Conservation (phyloP, 306 rosid species). For the Cucumis sativus region DNA sequence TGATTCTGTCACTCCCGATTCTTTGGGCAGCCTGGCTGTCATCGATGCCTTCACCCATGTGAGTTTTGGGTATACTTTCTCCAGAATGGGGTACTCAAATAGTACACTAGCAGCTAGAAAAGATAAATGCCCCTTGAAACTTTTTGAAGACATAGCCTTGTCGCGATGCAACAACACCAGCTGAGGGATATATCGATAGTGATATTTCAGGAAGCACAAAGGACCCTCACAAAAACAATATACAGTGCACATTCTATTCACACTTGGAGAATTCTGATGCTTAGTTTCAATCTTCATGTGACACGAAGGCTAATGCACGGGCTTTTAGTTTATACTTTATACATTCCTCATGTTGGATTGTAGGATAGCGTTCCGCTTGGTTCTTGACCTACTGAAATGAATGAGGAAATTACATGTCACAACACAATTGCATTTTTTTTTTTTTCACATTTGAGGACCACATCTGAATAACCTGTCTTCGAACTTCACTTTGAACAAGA, state of each 20-base stretch:
- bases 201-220: conserved; percentile 1
- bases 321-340: background rate
- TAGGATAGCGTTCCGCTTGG: background rate
- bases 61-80: background rate
- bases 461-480: background rate
- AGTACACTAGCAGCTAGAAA: background rate
- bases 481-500: background rate
- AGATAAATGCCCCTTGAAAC: background rate
- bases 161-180: background rate
- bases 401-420: background rate
- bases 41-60: background rate
- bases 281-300: background rate
- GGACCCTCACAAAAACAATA: background rate
- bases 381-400: background rate
- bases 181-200: conserved; percentile 2
- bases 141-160: background rate
- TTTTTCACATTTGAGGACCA: background rate
- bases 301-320: background rate
- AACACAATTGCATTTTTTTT: background rate
- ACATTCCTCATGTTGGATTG: background rate
- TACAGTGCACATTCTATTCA: background rate
- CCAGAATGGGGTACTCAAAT: conserved; percentile 5
- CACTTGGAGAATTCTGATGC: background rate
- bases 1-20: background rate
- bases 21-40: background rate